Base-by-base conservation (phyloP, 257 asterid genomes). In the Rauvolfia tetraphylla region DNA sequence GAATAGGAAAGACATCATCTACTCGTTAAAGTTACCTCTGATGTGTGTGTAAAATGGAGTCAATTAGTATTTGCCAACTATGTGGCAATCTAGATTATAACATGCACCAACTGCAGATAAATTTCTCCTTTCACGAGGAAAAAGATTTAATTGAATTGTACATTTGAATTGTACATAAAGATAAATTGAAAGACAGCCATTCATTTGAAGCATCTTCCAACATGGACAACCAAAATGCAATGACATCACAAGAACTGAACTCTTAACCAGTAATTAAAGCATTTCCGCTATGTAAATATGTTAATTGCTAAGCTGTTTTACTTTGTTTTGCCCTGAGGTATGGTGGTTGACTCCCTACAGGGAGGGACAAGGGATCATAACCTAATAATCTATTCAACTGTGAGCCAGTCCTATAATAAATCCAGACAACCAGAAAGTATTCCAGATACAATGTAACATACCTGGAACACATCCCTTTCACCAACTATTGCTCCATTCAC, bases 401-500 rank as follows among this genome's bases (percentile, higher is more conserved):
- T 23, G 34, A 65, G 49, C n/a, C 56, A 57, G 2, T 46, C 25
- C 34, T 25, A 23, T 15, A 18, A 9, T 34, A 25, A 68, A 20
- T 25, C 73, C 20, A 36, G 41, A 48, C 59, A 25, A 56, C 59
- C 44, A 42, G 34, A 77, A 53, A 4, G 58, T 18, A 68, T 23
- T 11, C n/a, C 56, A 20, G 68, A 33, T 10, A 56, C 46, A 51
- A 73, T 27, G 59, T 12, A 42, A 53, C 39, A 25, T 76, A 95
- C 99, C 99, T 95, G 99, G 83, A 95, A 91, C 49, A 91, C 95
- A 81, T 93, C 90, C 85, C 99, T 87, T 81, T 88, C 98, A 75
- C 99, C 99, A 82, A 95, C 97, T 75, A 90, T 89, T 76, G 99
- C 91, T 77, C 99, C 98, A 84, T 93, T 95, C 42, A 95, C 62